A percentile compares a stretch with the other conserved stretches of the same genome.
phyloP scores from a whole-genome alignment of 1,139 yeast genomes.

The Debaryomyces nepalensis region DNA sequence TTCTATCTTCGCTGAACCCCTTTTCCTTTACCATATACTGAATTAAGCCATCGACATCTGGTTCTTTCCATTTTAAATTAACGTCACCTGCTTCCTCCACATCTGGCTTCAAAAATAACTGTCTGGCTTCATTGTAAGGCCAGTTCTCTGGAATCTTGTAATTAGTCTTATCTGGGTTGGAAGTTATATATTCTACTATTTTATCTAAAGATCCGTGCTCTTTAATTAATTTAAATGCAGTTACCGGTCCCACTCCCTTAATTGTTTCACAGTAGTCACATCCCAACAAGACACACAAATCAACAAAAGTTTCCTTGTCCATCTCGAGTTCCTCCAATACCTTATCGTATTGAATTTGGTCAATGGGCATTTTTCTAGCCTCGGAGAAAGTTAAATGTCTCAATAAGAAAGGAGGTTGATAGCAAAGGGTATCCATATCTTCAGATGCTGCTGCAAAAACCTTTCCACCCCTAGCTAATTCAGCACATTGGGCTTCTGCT shows the following conservation, averaged over 20 bases:
- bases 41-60: slow-evolving; percentile 75
- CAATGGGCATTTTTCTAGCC: slow-evolving; percentile 89
- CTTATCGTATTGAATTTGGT: slow-evolving; percentile 71
- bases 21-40: slow-evolving; percentile 74
- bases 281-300: slow-evolving; percentile 88
- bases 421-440: slow-evolving; percentile 98
- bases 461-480: slow-evolving; percentile 80
- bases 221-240: slow-evolving; percentile 84
- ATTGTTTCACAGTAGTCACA: slow-evolving; percentile 98
- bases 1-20: slow-evolving; percentile 92
- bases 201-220: slow-evolving; percentile 84
- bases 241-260: slow-evolving; percentile 93
- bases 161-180: slow-evolving; percentile 65
- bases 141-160: slow-evolving; percentile 90
- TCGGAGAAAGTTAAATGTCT: slow-evolving; percentile 94
- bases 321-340: slow-evolving; percentile 80
- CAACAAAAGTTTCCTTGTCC: slow-evolving; percentile 77
- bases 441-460: slow-evolving; percentile 98
- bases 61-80: slow-evolving; percentile 76
- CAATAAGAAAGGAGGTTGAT: slow-evolving; percentile 79
- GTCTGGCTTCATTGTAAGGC: slow-evolving; percentile 91
- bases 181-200: slow-evolving; percentile 65
- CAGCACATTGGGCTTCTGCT: slow-evolving; percentile 99
- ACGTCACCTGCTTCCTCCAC: slow-evolving; percentile 64
- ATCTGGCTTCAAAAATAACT: slow-evolving; percentile 81